Evolutionary conservation across 139 green algal genomes (phyloP).

Genomic region (Coelastrella sp.): DNA sequence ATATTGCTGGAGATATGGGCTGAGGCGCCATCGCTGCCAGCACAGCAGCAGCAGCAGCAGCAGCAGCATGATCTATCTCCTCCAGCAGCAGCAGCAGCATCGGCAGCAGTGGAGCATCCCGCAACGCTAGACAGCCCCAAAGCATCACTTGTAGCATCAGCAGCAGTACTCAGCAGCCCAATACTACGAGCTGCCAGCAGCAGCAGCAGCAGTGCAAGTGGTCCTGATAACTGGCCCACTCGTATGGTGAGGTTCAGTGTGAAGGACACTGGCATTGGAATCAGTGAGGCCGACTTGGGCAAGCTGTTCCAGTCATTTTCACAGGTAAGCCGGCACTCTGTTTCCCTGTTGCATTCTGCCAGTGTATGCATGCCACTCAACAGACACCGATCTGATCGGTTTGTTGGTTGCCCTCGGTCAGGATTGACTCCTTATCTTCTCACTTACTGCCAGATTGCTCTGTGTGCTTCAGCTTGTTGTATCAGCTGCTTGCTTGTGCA

Average conservation of each 20-base stretch:
- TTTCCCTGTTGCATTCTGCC: not conserved
- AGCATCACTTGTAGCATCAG: constrained; percentile 25
- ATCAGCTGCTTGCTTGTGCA: too few relatives aligned
- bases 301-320: constrained; percentile 87
- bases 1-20: constrained; percentile 80
- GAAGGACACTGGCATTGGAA: constrained; percentile 87
- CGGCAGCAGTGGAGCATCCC: not conserved
- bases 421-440: too few relatives aligned
- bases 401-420: too few relatives aligned
- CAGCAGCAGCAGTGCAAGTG: not conserved
- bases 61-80: constrained; percentile 8
- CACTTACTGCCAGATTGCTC: too few relatives aligned
- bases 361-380: too few relatives aligned
- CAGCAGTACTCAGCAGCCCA: not conserved
- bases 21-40: constrained; percentile 12
- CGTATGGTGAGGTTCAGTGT: constrained; percentile 74
- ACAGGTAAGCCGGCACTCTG: constrained; percentile 54
- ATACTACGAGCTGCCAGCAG: not conserved
- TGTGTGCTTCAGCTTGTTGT: too few relatives aligned
- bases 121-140: not conserved
- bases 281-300: constrained; percentile 63
- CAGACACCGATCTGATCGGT: too few relatives aligned
- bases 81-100: constrained; percentile 38
- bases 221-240: constrained; percentile 26
- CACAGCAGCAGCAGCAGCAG: constrained; percentile 44